Evolutionary conservation across 163 green algal species (phyloP).

Genomic region (Chlorella variabilis): DNA sequence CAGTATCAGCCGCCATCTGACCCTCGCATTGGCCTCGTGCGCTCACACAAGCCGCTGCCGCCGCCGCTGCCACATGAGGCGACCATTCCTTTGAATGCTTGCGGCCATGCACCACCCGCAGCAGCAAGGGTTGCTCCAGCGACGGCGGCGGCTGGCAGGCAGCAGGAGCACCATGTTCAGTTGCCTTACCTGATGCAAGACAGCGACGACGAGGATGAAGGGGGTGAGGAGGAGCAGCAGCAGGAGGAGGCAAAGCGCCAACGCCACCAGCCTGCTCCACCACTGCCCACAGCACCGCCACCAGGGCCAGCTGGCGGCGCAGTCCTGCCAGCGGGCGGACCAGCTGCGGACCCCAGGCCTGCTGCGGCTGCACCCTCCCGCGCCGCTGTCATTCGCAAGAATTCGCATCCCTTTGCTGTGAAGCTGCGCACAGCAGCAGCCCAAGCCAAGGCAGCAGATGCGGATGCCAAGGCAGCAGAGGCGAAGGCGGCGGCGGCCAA

Average conservation of each 20-base stretch:
- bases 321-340: slow-evolving; percentile 2
- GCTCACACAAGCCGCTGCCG: too few relatives aligned
- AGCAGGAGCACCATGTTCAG: neutral
- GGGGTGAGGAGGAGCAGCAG: neutral
- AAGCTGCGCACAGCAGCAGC: neutral
- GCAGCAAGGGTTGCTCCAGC: neutral
- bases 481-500: neutral
- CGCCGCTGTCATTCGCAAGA: neutral
- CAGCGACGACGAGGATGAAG: slow-evolving; percentile 25
- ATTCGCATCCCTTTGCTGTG: neutral
- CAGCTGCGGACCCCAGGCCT: neutral
- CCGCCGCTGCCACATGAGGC: too few relatives aligned
- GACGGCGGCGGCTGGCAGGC: neutral
- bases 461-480: neutral
- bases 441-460: neutral
- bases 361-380: neutral
- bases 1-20: neutral
- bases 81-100: too few relatives aligned
- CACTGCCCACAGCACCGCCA: neutral
- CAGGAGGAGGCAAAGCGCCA: neutral
- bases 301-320: neutral
- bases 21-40: neutral
- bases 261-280: neutral
- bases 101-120: slow-evolving; percentile 5
- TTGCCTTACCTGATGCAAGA: slow-evolving; percentile 9